Base-by-base conservation (phyloP, 2,329 filamentous ascomycete genomes). In the Cryoendolithus antarcticus region DNA sequence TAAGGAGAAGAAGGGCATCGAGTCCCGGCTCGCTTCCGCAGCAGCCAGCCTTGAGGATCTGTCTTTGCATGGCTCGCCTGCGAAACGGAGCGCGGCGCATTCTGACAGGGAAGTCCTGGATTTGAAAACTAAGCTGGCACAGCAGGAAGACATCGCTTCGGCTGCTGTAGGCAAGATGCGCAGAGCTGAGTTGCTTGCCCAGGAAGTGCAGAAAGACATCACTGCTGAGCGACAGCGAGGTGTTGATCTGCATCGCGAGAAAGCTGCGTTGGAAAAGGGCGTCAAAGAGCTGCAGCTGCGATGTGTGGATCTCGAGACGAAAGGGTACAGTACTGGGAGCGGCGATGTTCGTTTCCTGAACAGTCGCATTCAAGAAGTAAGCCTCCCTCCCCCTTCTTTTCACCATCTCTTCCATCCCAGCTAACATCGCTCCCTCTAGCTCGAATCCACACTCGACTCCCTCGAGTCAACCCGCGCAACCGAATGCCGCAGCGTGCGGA, bases 141-240 rank as follows among this genome's bases (percentile, higher is more conserved):
- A 94, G 54, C 86, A 95, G 55, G 85, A 96, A 62, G 89, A 98
- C 57, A 80, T 96, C 42, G 84, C 86, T 8, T 76, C 82, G 1
- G 89, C 91, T 3, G 89, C 89, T 0, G 81, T 96, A 31, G 89
- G 91, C 54, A 96, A 96, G 70, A 98, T 98, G 91, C 77, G 89
- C 40, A 80, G 89, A 15, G 85, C 91, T 2, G 89, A 98, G 56
- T 83, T 86, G 4, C 67, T 96, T 27, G 80, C 80, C 1, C 76
- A 80, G 6, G 91, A 98, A 62, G 80, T 93, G 47, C 89, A 96
- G 56, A 93, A 91, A 60, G 91, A 98, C 54, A 85, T 95, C 45
- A 77, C 80, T 11, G 75, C 75, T 6, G 89, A 95, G 64, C 77
- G 89, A 7, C 91, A 96, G 56, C 74, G 74, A 28, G 86, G 80